Evolutionary conservation across 441 rosid species (phyloP).

Genomic region (Jatropha podagrica): DNA sequence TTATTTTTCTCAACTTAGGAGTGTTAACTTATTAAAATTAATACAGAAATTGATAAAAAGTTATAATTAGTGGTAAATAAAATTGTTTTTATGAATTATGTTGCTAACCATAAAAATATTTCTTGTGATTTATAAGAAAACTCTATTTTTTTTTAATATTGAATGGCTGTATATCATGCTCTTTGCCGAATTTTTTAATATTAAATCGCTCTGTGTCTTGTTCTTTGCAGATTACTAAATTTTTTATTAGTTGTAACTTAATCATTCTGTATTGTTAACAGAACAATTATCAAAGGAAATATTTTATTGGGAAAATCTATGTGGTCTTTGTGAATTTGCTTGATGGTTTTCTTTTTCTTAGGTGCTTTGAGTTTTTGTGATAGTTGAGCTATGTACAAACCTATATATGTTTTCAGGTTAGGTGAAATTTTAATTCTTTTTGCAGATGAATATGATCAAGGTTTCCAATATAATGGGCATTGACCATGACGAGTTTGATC

Average conservation of each 20-base stretch:
- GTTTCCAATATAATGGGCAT: constrained; percentile 98
- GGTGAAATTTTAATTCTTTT: constrained; percentile 13
- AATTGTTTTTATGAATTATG: background rate
- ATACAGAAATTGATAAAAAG: background rate
- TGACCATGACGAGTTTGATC: constrained; percentile 88
- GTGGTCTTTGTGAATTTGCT: background rate
- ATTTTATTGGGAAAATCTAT: background rate
- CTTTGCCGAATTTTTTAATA: no score
- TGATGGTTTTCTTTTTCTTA: background rate
- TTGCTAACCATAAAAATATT: background rate
- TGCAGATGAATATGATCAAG: constrained; percentile 90
- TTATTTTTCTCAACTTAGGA: background rate
- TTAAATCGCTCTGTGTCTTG: no score
- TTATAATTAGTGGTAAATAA: no score
- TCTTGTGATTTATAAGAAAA: background rate
- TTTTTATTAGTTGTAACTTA: background rate
- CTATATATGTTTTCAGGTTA: constrained; percentile 11
- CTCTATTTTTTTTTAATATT: background rate
- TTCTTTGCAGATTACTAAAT: background rate
- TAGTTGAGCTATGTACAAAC: background rate
- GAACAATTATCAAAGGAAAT: background rate
- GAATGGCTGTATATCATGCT: no score
- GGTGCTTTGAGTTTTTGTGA: background rate
- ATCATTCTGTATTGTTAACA: background rate
- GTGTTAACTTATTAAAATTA: background rate